Evolutionary conservation across 306 rosid genomes (phyloP).

Genomic region (Vigna trinervia): DNA sequence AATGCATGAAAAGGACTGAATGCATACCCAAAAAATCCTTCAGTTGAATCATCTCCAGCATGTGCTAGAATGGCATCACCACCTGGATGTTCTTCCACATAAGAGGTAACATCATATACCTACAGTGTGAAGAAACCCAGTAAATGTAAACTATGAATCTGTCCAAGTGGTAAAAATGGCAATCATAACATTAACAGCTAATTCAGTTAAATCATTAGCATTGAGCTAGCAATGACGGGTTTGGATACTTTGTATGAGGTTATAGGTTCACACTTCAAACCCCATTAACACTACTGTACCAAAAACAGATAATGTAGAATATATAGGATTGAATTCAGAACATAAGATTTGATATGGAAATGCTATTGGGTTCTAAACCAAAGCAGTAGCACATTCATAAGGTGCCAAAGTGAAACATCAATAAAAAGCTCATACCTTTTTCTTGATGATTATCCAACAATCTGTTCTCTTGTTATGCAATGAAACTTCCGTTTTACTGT

Average conservation of each 20-base stretch:
- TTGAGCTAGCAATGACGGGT: not conserved
- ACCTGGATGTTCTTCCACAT: conserved; percentile 98
- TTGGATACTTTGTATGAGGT: conserved; percentile 13
- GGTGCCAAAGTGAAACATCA: conserved; percentile 21
- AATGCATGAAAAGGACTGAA: conserved; percentile 20
- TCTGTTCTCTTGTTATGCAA: conserved; percentile 84
- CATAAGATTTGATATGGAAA: conserved; percentile 16
- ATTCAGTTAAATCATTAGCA: conserved; percentile 7
- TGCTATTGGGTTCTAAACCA: conserved; percentile 34
- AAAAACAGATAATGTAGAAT: conserved; percentile 29
- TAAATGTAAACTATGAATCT: not conserved
- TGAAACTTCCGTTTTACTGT: conserved; percentile 66
- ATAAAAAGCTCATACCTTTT: conserved; percentile 58
- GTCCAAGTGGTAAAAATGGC: conserved; percentile 3
- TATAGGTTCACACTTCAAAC: not conserved
- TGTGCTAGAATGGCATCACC: conserved; percentile 94
- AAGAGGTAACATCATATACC: conserved; percentile 92
- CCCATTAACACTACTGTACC: not conserved
- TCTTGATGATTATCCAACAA: conserved; percentile 95
- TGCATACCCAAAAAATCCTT: conserved; percentile 81
- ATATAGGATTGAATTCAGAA: conserved; percentile 28
- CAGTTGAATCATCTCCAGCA: conserved; percentile 91
- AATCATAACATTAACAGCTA: conserved; percentile 19
- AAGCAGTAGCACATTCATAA: conserved; percentile 3
- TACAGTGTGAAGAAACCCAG: conserved; percentile 39